Percentiles rank a stretch among this genome's conserved stretches.
Conservation (phyloP, 176 grass and related monocot species). For the Oryza meyeriana region DNA sequence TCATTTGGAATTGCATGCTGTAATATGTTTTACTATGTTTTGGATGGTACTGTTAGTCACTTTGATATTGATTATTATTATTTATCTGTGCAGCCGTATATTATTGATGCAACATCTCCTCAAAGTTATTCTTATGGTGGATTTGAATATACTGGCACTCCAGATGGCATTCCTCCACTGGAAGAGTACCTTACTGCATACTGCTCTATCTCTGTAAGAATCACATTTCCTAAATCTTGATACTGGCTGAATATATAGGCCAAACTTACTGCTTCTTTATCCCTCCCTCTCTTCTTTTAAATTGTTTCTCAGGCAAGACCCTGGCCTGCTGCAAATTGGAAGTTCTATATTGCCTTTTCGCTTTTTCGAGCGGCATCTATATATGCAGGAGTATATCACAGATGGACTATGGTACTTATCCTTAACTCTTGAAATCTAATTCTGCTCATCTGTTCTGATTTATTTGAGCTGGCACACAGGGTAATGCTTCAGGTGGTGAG, state of each 20-base stretch:
- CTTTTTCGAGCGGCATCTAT: conserved; percentile 90
- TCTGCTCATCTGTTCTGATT: conserved; percentile 25
- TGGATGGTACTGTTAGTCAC: neutral
- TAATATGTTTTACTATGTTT: conserved; percentile 3
- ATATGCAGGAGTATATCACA: conserved; percentile 88
- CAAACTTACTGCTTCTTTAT: neutral
- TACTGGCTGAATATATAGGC: neutral
- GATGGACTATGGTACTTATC: conserved; percentile 84
- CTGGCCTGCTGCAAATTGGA: conserved; percentile 90
- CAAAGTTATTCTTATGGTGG: conserved; percentile 57
- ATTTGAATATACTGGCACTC: conserved; percentile 58
- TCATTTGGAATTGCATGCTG: neutral
- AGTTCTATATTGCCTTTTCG: conserved; percentile 85
- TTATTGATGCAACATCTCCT: conserved; percentile 43
- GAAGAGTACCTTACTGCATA: conserved; percentile 85
- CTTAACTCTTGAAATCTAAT: conserved; percentile 20
- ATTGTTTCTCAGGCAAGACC: conserved; percentile 56
- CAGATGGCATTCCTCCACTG: conserved; percentile 87
- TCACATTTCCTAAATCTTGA: conserved; percentile 2
- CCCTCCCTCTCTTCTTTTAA: conserved; percentile 3
- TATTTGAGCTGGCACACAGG: conserved; percentile 57
- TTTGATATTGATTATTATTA: conserved; percentile 16
- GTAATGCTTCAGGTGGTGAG: conserved; percentile 97
- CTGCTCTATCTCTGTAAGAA: conserved; percentile 71
- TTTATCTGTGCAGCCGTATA: conserved; percentile 53